A percentile compares a stretch with the other conserved stretches of the same genome.
Evolutionary conservation across 208 protist species (phyloP).

Genomic region (Jaenimonas drosophilae): DNA sequence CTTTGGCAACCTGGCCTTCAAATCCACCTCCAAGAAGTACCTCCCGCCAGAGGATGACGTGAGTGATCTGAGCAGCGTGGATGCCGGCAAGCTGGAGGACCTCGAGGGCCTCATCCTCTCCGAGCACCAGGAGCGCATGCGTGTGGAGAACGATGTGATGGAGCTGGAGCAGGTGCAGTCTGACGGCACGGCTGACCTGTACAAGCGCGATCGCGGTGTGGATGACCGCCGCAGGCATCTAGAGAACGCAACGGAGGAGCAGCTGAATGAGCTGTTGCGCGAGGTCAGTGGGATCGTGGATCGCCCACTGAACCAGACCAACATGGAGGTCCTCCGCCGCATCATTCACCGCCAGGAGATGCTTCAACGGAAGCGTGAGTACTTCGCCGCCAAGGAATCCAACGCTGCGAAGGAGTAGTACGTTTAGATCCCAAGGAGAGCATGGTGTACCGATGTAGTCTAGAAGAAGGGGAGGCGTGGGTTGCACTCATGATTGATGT

Average conservation of each 20-base stretch:
- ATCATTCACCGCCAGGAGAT: slow-evolving; percentile 44
- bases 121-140: slow-evolving; percentile 45
- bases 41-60: slow-evolving; percentile 14
- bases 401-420: slow-evolving; percentile 1
- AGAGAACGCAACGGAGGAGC: slow-evolving; percentile 21
- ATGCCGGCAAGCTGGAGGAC: slow-evolving; percentile 49
- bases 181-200: slow-evolving; percentile 30
- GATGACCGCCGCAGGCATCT: slow-evolving; percentile 18
- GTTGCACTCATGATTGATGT: no score
- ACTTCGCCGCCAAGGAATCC: slow-evolving; percentile 10
- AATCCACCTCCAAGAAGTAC: slow-evolving; percentile 14
- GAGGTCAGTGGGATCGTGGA: slow-evolving; percentile 48
- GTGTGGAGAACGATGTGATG: slow-evolving; percentile 43
- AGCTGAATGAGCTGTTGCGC: slow-evolving; percentile 52
- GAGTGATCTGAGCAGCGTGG: slow-evolving; percentile 55
- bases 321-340: slow-evolving; percentile 57
- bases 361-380: slow-evolving; percentile 31
- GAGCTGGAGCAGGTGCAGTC: slow-evolving; percentile 38
- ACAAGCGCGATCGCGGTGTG: slow-evolving; percentile 29
- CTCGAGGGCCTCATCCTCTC: slow-evolving; percentile 65
- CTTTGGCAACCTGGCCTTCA: slow-evolving; percentile 72
- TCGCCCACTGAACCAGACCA: slow-evolving; percentile 59
- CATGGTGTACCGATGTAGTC: no score
- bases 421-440: neutral
- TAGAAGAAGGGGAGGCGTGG: no score